phyloP scores from a whole-genome alignment of 208 protist species.

The Trichomonas gallinae region DNA sequence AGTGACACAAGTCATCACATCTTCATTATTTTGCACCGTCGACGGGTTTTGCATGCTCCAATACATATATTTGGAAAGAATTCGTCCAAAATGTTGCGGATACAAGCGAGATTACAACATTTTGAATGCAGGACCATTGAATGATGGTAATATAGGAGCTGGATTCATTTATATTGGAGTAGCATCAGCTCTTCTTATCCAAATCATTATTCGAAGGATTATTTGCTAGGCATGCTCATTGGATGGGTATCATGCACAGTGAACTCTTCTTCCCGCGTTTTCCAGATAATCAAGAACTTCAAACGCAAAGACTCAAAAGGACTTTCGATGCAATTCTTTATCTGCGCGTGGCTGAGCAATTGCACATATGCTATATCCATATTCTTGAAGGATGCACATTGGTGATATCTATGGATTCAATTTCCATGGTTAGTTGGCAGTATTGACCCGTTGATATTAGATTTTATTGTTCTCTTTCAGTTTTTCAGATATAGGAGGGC shows the following conservation, averaged over 20 bases:
- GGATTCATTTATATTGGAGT: neutral
- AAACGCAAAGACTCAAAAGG: neutral
- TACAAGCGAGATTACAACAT: neutral
- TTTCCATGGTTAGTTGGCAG: neutral
- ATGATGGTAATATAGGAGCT: neutral
- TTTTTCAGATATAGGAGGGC: too few species aligned
- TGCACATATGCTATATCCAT: neutral
- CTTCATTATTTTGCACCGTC: neutral
- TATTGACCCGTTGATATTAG: too few species aligned
- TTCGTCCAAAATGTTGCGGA: neutral
- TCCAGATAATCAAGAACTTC: neutral
- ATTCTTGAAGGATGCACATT: neutral
- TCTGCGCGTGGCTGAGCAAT: neutral
- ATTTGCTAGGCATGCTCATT: too few species aligned
- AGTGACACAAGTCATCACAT: neutral
- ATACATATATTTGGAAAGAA: neutral
- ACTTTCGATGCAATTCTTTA: neutral
- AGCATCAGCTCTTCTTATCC: neutral
- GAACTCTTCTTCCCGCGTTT: neutral
- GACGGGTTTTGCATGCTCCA: neutral
- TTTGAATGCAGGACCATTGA: neutral
- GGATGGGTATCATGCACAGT: too few species aligned
- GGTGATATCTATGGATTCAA: neutral
- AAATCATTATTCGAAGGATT: too few species aligned
- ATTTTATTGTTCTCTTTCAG: too few species aligned